Conservation (phyloP, 257 asterid genomes). For the Solanum tacnaense region DNA sequence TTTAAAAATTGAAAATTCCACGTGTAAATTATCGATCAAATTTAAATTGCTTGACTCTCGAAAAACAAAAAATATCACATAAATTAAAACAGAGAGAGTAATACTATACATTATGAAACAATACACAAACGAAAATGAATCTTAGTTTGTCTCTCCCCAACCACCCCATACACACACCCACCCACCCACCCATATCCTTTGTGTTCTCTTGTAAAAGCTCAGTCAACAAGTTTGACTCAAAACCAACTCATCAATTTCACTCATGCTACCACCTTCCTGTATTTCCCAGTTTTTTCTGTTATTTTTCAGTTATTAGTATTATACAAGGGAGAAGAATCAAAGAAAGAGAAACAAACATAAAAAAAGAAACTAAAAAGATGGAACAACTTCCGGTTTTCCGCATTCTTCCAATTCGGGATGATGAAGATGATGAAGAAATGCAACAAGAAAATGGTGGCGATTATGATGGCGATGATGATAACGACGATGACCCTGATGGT, state of each 20-base stretch:
- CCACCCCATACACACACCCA: not conserved
- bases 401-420: not conserved
- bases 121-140: no score
- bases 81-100: rapidly evolving
- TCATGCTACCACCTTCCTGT: not conserved
- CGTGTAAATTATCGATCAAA: no score
- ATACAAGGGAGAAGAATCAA: not conserved
- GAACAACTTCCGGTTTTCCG: not conserved
- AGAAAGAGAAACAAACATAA: not conserved
- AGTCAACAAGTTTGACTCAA: not conserved
- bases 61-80: rapidly evolving
- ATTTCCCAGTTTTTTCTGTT: not conserved
- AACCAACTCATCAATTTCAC: not conserved
- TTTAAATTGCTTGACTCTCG: no score
- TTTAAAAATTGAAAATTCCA: rapidly evolving
- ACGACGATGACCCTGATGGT: not conserved
- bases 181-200: no score
- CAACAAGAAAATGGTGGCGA: not conserved
- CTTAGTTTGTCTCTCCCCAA: not conserved
- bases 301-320: not conserved
- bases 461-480: not conserved
- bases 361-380: not conserved
- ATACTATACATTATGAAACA: no score
- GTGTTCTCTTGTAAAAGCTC: not conserved
- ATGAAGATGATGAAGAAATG: not conserved